Base-by-base conservation (phyloP, 2,329 filamentous ascomycete genomes). In the Sarocladiaceae sp. region DNA sequence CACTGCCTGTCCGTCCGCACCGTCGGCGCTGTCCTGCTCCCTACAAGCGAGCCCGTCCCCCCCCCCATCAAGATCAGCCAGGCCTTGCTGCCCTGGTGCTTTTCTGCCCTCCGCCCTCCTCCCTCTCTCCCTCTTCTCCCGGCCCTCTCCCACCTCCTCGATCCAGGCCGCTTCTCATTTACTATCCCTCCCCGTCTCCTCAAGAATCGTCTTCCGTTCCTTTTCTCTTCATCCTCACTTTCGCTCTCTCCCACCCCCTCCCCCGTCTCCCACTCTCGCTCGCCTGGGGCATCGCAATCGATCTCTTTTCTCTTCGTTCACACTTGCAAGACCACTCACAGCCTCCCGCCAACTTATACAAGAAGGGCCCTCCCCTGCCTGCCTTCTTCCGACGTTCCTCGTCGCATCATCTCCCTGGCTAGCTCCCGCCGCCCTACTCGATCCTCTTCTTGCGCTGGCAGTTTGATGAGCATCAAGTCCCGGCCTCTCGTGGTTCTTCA, bases 221-320 rank as follows among this genome's bases (percentile, higher is more conserved):
- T 29, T 48, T 42, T 50, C 51, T 52, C 49, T 54, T 51, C 27
- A 24, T 37, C 33, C 33, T 39, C 34, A 23, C 43, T 31, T 49
- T 51, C 49, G 50, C 51, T 54, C 50, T 41, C 37, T 24, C 23
- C 26, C 37, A 41, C 10, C 37, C 48, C 55, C 55, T 55, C 57
- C 59, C 56, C 55, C 48, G 55, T 56, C 51, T 55, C 54, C 55
- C 40, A 32, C 26, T 43, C 40, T 33, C 26, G 26, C 40, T 33
- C 26, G 26, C 26, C 40, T 32, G 40, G 40, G 40, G 26, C 40
- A 13, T 43, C 40, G 40, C 40, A 33, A 43, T 43, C 40, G 29
- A 43, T 37, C 23, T 32, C 43, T 31, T 40, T 43, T 43, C 32
- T 13, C 37, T 41, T 41, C 24, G 26, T 44, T 47, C 29, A 33